These are phyloP conservation scores for Forsythia viridissima DNA, from an alignment of 257 asterid species.

Conservation along the genomic window DNA sequence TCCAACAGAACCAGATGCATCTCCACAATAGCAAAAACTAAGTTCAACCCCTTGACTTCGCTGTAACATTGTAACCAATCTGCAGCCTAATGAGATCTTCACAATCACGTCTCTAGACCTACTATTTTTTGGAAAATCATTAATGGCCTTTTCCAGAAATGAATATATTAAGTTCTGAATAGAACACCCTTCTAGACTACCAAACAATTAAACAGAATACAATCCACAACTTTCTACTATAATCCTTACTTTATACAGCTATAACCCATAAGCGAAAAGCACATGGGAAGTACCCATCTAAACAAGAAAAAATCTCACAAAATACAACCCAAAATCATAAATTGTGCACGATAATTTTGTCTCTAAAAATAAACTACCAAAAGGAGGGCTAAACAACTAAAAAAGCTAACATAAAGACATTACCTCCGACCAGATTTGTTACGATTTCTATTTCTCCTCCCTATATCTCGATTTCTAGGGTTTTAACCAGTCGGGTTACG, in stretches of 20 bases:
- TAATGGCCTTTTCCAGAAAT: background rate
- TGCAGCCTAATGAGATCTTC: background rate
- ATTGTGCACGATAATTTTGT: background rate
- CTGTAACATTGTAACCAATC: background rate
- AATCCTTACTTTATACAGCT: background rate
- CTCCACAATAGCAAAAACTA: background rate
- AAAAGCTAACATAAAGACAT: too few species aligned
- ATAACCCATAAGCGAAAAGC: background rate
- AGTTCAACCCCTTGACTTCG: background rate
- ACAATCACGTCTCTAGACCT: background rate
- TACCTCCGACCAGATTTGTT: too few species aligned
- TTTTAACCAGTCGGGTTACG: background rate
- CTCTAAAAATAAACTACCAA: background rate
- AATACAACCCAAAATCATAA: too few species aligned
- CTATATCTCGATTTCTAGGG: background rate
- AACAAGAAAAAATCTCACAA: too few species aligned
- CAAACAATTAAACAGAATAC: background rate
- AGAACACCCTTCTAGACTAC: background rate
- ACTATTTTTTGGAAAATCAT: background rate
- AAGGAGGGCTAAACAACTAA: background rate
- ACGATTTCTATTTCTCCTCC: too few species aligned
- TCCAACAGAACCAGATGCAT: background rate
- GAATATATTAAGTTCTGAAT: background rate
- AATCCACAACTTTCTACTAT: background rate
- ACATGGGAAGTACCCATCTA: background rate